Evolutionary conservation across 139 green algal genomes (phyloP).

Genomic region (Prasinococcaceae sp.): DNA sequence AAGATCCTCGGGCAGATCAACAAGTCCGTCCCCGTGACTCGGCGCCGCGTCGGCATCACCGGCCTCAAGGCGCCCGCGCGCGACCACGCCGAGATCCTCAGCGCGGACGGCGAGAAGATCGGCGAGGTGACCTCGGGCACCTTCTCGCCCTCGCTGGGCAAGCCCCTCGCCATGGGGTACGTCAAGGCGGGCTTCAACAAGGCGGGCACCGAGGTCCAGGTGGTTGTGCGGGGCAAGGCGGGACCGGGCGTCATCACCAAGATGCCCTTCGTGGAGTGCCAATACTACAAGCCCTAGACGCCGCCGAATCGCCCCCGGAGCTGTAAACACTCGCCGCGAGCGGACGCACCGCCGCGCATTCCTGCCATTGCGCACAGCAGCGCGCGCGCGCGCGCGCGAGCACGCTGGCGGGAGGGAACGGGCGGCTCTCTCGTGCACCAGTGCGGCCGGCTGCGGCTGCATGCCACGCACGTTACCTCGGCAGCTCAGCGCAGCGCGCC

Average conservation of each 20-base stretch:
- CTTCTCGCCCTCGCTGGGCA: conserved; percentile 86
- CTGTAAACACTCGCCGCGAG: too few relatives aligned
- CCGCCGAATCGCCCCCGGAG: too few relatives aligned
- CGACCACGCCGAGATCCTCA: conserved; percentile 55
- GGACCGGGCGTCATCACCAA: conserved; percentile 77
- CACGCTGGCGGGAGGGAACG: too few relatives aligned
- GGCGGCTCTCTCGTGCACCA: too few relatives aligned
- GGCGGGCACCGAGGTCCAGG: conserved; percentile 79
- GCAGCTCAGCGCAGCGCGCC: too few relatives aligned
- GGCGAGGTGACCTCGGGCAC: conserved; percentile 84
- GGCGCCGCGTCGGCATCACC: conserved; percentile 82
- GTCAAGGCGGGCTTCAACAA: conserved; percentile 80
- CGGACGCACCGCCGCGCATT: too few relatives aligned
- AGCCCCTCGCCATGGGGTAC: conserved; percentile 99
- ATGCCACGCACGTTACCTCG: too few relatives aligned
- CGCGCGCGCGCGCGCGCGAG: too few relatives aligned
- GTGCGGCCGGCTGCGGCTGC: too few relatives aligned
- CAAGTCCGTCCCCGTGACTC: conserved; percentile 62
- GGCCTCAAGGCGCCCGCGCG: conserved; percentile 68
- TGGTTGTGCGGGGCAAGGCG: conserved; percentile 77
- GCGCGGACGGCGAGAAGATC: conserved; percentile 53
- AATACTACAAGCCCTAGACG: conserved; percentile 82
- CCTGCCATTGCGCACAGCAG: too few relatives aligned
- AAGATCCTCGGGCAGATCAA: conserved; percentile 83
- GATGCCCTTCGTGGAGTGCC: conserved; percentile 93